A percentile compares a stretch with the other conserved stretches of the same genome.
phyloP scores from a whole-genome alignment of 2,329 filamentous ascomycete species.

The Pseudovirgaria hyperparasitica region DNA sequence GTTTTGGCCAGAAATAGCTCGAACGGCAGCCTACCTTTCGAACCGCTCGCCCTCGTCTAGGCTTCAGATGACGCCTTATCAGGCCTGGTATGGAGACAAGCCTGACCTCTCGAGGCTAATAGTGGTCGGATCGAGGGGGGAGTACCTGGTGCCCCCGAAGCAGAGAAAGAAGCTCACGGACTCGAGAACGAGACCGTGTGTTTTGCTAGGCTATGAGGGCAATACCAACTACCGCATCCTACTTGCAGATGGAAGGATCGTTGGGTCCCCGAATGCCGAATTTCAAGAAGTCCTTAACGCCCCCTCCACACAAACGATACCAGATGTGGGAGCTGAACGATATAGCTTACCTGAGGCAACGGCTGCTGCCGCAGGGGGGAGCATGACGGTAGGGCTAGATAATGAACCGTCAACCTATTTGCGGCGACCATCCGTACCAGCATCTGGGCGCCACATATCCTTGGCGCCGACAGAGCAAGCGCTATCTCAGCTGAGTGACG shows the following conservation, averaged over 20 bases:
- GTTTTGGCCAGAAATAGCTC: slow-evolving; percentile 3
- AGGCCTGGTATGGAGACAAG: slow-evolving; percentile 7
- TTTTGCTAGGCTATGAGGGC: slow-evolving; percentile 6
- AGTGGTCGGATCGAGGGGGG: slow-evolving; percentile 4
- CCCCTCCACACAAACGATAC: slow-evolving; percentile 6
- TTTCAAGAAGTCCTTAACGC: slow-evolving; percentile 6
- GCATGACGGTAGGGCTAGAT: background rate
- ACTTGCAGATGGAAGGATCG: slow-evolving; percentile 5
- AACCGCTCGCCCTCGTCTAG: slow-evolving; percentile 1
- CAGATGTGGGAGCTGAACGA: slow-evolving; percentile 6
- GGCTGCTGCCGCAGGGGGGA: slow-evolving; percentile 7
- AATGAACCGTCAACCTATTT: slow-evolving; percentile 5
- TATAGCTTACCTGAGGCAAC: slow-evolving; percentile 7
- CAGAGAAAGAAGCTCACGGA: slow-evolving; percentile 6
- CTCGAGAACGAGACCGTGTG: slow-evolving; percentile 5
- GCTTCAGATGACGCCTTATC: slow-evolving; percentile 4
- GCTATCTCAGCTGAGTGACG: background rate
- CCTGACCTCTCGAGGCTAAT: slow-evolving; percentile 5
- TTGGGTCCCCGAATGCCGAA: slow-evolving; percentile 2
- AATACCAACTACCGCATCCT: slow-evolving; percentile 7
- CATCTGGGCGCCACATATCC: slow-evolving; percentile 2
- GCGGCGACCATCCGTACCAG: slow-evolving; percentile 5
- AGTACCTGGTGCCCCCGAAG: slow-evolving; percentile 4
- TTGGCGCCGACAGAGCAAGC: slow-evolving; percentile 3
- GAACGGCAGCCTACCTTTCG: slow-evolving; percentile 2